phyloP scores from a whole-genome alignment of 1,139 yeast genomes.

The Taiozyma sp. region DNA sequence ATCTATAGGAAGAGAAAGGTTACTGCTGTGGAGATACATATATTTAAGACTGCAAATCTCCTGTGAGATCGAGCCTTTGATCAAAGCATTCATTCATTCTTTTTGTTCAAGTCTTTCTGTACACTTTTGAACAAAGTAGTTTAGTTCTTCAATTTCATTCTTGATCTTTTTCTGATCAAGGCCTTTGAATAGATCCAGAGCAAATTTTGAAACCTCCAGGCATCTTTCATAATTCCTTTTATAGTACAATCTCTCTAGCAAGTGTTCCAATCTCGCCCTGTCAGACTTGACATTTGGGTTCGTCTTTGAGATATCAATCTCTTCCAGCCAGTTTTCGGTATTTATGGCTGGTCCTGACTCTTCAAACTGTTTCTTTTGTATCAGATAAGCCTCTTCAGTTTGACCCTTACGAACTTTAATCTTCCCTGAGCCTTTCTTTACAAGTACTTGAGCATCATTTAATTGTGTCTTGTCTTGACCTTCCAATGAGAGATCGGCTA shows the following conservation, averaged over 20 bases:
- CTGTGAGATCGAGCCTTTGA: neutral
- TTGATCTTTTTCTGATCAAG: conserved; percentile 31
- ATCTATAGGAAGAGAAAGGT: conserved; percentile 45
- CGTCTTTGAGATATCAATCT: conserved; percentile 13
- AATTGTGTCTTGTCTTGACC: conserved; percentile 7
- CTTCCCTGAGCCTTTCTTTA: conserved; percentile 34
- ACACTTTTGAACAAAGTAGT: conserved; percentile 38
- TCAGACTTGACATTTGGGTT: conserved; percentile 25
- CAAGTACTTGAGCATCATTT: conserved; percentile 28
- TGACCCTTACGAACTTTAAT: conserved; percentile 48
- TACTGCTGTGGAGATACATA: conserved; percentile 52
- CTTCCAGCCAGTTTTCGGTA: conserved; percentile 39
- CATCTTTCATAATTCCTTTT: conserved; percentile 41
- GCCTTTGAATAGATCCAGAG: conserved; percentile 28
- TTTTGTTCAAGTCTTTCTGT: conserved; percentile 5
- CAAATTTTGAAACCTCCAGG: conserved; percentile 31
- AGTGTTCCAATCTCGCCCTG: conserved; percentile 25
- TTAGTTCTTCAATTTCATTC: conserved; percentile 41
- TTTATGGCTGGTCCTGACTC: conserved; percentile 46
- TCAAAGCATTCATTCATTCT: neutral
- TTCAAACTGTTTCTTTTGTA: conserved; percentile 39
- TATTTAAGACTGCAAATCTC: conserved; percentile 33
- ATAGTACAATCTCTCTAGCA: conserved; percentile 42
- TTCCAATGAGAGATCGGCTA: conserved; percentile 1
- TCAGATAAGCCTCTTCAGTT: conserved; percentile 44